phyloP scores from a whole-genome alignment of 768 basidiomycete genomes.

The Tricholoma sp. region DNA sequence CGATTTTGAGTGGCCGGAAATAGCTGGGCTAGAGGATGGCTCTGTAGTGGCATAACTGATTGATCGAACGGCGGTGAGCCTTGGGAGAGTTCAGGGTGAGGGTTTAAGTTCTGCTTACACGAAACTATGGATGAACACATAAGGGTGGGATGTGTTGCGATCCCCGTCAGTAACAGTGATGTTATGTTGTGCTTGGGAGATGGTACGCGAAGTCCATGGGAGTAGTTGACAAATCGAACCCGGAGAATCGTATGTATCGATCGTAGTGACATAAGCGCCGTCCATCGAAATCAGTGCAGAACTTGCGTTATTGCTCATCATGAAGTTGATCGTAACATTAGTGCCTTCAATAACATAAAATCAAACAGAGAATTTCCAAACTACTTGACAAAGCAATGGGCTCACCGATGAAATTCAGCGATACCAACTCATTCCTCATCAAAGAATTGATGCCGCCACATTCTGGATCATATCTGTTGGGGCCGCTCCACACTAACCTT shows the following conservation, averaged over 20 bases:
- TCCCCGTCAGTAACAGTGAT: not conserved
- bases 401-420: not conserved
- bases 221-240: not conserved
- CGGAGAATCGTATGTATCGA: not conserved
- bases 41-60: not conserved
- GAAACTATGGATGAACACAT: not conserved
- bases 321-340: not conserved
- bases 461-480: not conserved
- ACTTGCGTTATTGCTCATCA: not conserved
- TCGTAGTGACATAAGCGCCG: not conserved
- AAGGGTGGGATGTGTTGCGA: not conserved
- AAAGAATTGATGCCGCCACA: not conserved
- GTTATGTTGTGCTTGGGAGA: not conserved
- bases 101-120: not conserved
- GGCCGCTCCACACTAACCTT: not conserved
- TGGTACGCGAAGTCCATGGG: not conserved
- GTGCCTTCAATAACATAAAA: not conserved
- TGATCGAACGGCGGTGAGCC: not conserved
- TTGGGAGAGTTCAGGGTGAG: not conserved
- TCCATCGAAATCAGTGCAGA: not conserved
- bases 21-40: not conserved
- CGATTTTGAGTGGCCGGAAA: not conserved
- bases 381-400: not conserved
- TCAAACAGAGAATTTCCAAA: too few relatives aligned
- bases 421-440: not conserved